Conservation (phyloP, 306 rosid species). For the Trichosanthes truncata region DNA sequence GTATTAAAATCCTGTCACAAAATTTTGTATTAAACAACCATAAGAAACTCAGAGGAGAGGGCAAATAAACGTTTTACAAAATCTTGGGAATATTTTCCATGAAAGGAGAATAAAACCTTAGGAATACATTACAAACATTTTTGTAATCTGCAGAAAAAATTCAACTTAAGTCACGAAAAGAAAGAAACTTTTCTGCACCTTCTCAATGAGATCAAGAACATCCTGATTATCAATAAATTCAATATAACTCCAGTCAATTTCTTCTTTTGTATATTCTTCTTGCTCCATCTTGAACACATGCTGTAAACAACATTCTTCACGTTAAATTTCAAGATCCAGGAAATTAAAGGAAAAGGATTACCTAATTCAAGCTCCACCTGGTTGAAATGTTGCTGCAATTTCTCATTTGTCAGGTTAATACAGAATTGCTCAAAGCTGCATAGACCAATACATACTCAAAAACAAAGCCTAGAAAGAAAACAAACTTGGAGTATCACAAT, state of each 20-base stretch:
- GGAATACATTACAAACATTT: background rate
- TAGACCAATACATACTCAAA: constrained; percentile 8
- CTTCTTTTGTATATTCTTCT: constrained; percentile 94
- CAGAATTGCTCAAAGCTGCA: constrained; percentile 98
- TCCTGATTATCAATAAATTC: constrained; percentile 93
- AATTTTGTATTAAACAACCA: background rate
- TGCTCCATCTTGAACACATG: constrained; percentile 99
- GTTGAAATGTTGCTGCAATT: constrained; percentile 96
- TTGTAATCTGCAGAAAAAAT: background rate
- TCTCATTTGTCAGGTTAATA: constrained; percentile 96
- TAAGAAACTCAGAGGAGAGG: background rate
- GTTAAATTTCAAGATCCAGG: constrained; percentile 1
- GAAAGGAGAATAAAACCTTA: background rate
- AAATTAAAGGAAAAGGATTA: constrained; percentile 15
- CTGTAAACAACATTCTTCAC: constrained; percentile 31
- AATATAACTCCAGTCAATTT: constrained; percentile 91
- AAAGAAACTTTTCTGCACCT: constrained; percentile 30
- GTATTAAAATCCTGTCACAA: background rate
- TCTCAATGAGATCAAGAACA: constrained; percentile 89
- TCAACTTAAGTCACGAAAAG: background rate
- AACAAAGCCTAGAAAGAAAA: background rate
- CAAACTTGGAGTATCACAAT: background rate
- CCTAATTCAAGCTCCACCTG: constrained; percentile 45
- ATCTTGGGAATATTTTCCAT: background rate
- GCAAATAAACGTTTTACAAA: background rate